A percentile compares a stretch with the other conserved stretches of the same genome.
Evolutionary conservation across 2,329 filamentous ascomycete genomes (phyloP).

Genomic region (Exophiala spinifera): DNA sequence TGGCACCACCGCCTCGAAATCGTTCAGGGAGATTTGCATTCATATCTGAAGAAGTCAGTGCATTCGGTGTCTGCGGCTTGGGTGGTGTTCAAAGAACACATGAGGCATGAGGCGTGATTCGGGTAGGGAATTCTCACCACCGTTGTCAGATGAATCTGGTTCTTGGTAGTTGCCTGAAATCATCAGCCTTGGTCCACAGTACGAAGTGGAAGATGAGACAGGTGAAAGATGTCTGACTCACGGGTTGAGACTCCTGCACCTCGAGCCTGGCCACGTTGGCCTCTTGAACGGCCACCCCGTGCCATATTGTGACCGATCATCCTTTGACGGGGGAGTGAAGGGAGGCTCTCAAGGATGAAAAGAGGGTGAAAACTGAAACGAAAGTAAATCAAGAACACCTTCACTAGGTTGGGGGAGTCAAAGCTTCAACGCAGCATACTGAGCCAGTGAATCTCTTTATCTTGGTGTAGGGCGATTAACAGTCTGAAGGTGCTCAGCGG

Average conservation of each 20-base stretch:
- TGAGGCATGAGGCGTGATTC: not conserved
- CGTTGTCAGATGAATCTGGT: not conserved
- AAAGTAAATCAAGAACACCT: no score
- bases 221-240: not conserved
- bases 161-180: no score
- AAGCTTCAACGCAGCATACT: no score
- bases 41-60: slow-evolving; percentile 17
- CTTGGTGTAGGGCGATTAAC: no score
- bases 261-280: not conserved
- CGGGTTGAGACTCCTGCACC: not conserved
- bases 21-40: slow-evolving; percentile 26
- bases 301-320: not conserved
- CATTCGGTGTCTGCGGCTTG: not conserved
- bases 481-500: no score
- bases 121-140: slow-evolving; percentile 4
- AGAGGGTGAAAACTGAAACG: no score
- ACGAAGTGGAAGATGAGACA: not conserved
- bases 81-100: not conserved
- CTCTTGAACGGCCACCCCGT: not conserved
- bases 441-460: no score
- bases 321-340: no score
- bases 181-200: not conserved
- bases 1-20: slow-evolving; percentile 12
- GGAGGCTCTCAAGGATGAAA: no score
- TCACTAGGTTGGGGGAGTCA: no score